Evolutionary conservation across 176 grass and related monocot genomes (phyloP).

Genomic region (Phragmites australis): DNA sequence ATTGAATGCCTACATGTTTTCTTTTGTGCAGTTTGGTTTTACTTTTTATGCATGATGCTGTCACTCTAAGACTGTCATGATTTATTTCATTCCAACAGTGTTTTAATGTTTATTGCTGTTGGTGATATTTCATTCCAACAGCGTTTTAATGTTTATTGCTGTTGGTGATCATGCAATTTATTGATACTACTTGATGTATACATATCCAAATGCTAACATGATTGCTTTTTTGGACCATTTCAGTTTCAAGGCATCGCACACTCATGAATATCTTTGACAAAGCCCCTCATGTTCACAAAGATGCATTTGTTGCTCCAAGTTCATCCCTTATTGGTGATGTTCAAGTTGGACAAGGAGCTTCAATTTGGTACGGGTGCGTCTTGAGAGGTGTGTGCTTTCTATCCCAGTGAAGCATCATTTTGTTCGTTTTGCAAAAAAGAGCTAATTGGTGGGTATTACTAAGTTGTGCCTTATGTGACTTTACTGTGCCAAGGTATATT

Average conservation of each 20-base stretch:
- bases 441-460: neutral
- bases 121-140: neutral
- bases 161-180: neutral
- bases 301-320: constrained; percentile 97
- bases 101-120: neutral
- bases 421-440: constrained; percentile 14
- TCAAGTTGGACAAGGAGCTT: constrained; percentile 80
- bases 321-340: constrained; percentile 92
- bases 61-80: neutral
- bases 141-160: neutral
- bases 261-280: constrained; percentile 92
- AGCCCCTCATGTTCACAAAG: constrained; percentile 67
- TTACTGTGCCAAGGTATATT: neutral
- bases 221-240: constrained; percentile 25
- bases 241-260: constrained; percentile 94
- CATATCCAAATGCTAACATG: constrained; percentile 29
- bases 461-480: neutral
- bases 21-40: neutral
- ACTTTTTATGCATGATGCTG: neutral
- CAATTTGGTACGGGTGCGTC: constrained; percentile 97
- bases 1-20: neutral
- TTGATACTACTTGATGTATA: neutral
- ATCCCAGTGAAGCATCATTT: constrained; percentile 13
- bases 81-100: neutral
- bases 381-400: constrained; percentile 67